Base-by-base conservation (phyloP, 2,329 filamentous ascomycete genomes). In the Colletotrichum zoysiae region DNA sequence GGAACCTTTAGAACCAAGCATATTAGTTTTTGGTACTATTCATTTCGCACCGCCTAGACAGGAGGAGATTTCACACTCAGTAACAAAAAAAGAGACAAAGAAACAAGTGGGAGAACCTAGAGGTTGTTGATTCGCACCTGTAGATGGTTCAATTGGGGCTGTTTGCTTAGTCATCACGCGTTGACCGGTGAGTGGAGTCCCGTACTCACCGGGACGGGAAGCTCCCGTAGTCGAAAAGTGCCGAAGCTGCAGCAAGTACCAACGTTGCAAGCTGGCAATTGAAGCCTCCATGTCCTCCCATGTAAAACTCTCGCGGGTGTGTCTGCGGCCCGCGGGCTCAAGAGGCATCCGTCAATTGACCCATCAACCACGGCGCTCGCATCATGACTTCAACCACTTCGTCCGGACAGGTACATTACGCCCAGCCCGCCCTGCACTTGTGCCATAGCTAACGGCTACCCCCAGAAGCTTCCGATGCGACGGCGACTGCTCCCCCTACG, bases 251-350 rank as follows among this genome's bases (percentile, higher is more conserved):
- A 38, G 2, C 44, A 51, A 30, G 35, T 50, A 69, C 46, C 59
- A 69, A 11, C 59, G 16, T 60, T 57, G 63, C 20, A 62, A 11
- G 65, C 40, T 38, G 65, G 66, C 44, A 70, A 50, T 42, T 38
- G 53, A 40, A 42, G n/a, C 64, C 60, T 23, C 71, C 16, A 74
- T 74, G 73, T 74, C 71, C 59, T 70, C 68, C 38, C 65, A 74
- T 67, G 68, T 60, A 16, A 74, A 68, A 35, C 65, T 74, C 33
- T 72, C 65, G 50, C 73, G 71, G 20, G 20, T 67, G 38, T 57
- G 44, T 40, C 64, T 67, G n/a, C 71, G 71, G 58, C 30, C 61
- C 9, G 23, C 55, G 30, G 30, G 57, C n/a, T 46, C 40, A 26
- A 62, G 14, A 30, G 18, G 20, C 35, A 51, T 30, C 23, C 23